Percentiles rank a stretch among this genome's conserved stretches.
Conservation (phyloP, 176 grass and related monocot species). For the Hsuehochloa calcarea region DNA sequence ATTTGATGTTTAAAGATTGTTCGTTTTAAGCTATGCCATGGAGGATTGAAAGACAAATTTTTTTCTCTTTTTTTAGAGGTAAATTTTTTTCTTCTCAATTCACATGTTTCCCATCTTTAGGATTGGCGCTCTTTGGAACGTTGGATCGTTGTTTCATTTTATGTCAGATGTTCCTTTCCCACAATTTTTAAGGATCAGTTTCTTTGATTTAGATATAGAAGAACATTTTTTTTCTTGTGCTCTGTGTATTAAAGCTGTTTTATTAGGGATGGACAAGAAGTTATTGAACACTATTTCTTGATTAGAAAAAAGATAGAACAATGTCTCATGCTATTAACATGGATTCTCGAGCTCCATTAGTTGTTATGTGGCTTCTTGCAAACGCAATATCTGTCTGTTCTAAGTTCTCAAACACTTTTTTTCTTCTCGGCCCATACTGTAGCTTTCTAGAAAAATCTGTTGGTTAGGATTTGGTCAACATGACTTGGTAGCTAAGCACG, state of each 20-base stretch:
- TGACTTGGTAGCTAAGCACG: slow-evolving; percentile 14
- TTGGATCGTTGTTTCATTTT: not conserved
- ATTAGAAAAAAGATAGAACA: not conserved
- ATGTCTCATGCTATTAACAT: not conserved
- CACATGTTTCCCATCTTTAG: not conserved
- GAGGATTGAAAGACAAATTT: not conserved
- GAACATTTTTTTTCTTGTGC: not conserved
- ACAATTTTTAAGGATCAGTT: not conserved
- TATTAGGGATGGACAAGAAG: not conserved
- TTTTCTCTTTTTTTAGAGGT: not conserved
- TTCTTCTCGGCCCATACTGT: not conserved
- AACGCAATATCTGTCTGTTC: not conserved
- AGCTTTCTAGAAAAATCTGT: slow-evolving; percentile 29
- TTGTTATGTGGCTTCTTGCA: slow-evolving; percentile 7
- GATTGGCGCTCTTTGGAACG: not conserved
- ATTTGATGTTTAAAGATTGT: not conserved
- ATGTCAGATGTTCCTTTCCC: not conserved
- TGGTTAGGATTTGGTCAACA: slow-evolving; percentile 43
- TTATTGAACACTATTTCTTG: not conserved
- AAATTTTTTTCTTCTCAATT: not conserved
- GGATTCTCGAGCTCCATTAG: slow-evolving; percentile 2
- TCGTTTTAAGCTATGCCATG: not conserved
- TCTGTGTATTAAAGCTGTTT: not conserved
- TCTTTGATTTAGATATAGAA: not conserved
- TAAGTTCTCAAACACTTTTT: not conserved